phyloP scores from a whole-genome alignment of 768 basidiomycete genomes.

The Tylopilus rubrobrunneus region DNA sequence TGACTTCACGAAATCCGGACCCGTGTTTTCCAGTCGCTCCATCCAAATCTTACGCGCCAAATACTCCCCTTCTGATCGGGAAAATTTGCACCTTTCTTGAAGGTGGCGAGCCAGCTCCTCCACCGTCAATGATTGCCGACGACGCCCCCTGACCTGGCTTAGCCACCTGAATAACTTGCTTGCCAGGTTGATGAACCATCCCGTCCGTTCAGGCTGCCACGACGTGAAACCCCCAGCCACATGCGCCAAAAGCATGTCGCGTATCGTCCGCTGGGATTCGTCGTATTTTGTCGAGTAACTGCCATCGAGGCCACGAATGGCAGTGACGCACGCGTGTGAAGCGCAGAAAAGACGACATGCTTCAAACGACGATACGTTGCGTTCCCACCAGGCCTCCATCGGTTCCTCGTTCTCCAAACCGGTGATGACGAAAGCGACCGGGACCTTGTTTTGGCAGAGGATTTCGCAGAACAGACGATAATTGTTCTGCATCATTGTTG shows the following conservation, averaged over 20 bases:
- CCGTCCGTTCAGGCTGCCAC: conserved; percentile 21
- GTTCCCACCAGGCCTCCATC: conserved; percentile 35
- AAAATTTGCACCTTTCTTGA: conserved; percentile 22
- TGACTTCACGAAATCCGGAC: conserved; percentile 24
- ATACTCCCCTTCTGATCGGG: conserved; percentile 17
- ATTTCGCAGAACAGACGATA: conserved; percentile 29
- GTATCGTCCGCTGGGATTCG: conserved; percentile 29
- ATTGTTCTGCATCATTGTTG: conserved; percentile 27
- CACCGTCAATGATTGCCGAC: conserved; percentile 14
- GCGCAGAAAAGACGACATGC: conserved; percentile 19
- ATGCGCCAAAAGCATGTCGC: conserved; percentile 19
- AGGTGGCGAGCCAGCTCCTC: conserved; percentile 21
- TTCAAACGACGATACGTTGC: conserved; percentile 31
- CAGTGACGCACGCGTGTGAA: conserved; percentile 39
- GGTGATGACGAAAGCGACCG: conserved; percentile 31
- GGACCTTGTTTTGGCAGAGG: conserved; percentile 30
- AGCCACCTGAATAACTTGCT: conserved; percentile 19
- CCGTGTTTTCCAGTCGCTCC: conserved; percentile 15
- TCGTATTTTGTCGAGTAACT: conserved; percentile 28
- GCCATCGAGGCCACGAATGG: conserved; percentile 25
- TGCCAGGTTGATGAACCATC: conserved; percentile 25
- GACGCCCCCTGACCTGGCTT: conserved; percentile 10
- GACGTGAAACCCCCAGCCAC: conserved; percentile 11
- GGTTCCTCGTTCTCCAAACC: conserved; percentile 30
- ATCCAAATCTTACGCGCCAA: conserved; percentile 24